Evolutionary conservation across 495 filamentous ascomycete genomes (phyloP), one percentile per base, ranked within the genome.

Genomic region (Penicillium alfredii): DNA sequence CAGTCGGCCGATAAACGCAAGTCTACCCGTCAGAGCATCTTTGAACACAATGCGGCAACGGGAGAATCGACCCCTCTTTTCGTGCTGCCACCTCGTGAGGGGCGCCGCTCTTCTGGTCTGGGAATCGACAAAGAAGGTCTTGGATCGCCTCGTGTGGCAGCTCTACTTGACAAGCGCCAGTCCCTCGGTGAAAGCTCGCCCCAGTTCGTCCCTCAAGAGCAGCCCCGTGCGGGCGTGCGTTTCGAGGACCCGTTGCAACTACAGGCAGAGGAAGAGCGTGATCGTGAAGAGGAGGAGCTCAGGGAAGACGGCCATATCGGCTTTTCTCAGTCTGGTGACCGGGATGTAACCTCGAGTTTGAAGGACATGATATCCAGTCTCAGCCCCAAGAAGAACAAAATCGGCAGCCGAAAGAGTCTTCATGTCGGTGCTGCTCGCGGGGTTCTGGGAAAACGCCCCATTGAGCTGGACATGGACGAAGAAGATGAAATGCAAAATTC

Each of bases 361-460:
- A 84, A 75, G 53, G 80, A 84, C 39, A 81, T 84, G 78, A 89
- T 89, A 25, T 73, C 81, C 37, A 82, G 76, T 30, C 67, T 89
- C 28, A 86, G 77, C 4, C 84, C 84, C 2, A 87, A 86, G 65
- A 86, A 87, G 56, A 77, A 71, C 36, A 70, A 68, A 16, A 35
- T 85, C 1, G 76, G 73, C 15, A 75, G 74, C 13, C 80, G 84
- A 13, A 89, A 89, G 58, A 89, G 84, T 51, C 63, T 89, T 17
- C 77, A 81, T 49, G 77, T 84, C 11, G 84, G 84, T 25, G 82
- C 82, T 47, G 84, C 82, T 8, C 80, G 71, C 29, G 84, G 84
- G 3, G 56, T 89, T 21, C 66, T 89, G 5, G 84, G 84, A 6
- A 89, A 88, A 48, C 69, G 84, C 13, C 84, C 84, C 4, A 63